These are phyloP conservation scores for Xerocomus nothofagi DNA, from an alignment of 1,284 basidiomycete genomes.

Conservation along the genomic window DNA sequence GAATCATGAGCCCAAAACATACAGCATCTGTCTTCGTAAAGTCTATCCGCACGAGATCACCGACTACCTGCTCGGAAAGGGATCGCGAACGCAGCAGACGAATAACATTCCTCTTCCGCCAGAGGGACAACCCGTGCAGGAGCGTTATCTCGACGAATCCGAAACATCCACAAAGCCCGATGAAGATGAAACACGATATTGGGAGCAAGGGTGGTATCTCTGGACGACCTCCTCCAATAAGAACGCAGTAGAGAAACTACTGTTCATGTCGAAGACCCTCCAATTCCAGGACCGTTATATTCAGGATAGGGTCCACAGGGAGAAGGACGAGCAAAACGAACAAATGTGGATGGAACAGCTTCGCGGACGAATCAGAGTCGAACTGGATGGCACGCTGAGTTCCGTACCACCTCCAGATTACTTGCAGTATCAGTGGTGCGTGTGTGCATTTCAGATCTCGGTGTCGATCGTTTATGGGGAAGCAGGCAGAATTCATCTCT, in stretches of 20 bases:
- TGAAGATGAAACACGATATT: slow-evolving; percentile 48
- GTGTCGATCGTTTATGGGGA: slow-evolving; percentile 5
- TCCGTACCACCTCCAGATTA: slow-evolving; percentile 22
- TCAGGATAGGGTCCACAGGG: slow-evolving; percentile 19
- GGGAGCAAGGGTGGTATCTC: slow-evolving; percentile 75
- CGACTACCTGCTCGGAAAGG: slow-evolving; percentile 45
- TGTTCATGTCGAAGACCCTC: slow-evolving; percentile 58
- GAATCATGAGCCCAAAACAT: slow-evolving; percentile 57
- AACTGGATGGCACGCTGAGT: slow-evolving; percentile 31
- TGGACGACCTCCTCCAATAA: slow-evolving; percentile 60
- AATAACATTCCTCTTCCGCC: slow-evolving; percentile 52
- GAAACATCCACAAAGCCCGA: slow-evolving; percentile 34
- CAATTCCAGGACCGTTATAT: slow-evolving; percentile 44
- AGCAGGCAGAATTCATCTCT: slow-evolving; percentile 34
- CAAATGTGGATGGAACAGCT: slow-evolving; percentile 25
- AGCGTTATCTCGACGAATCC: slow-evolving; percentile 29
- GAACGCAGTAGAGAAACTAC: slow-evolving; percentile 55
- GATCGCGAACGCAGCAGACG: slow-evolving; percentile 24
- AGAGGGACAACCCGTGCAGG: slow-evolving; percentile 53
- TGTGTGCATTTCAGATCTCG: not conserved
- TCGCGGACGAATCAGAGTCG: slow-evolving; percentile 27
- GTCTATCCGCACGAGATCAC: slow-evolving; percentile 72
- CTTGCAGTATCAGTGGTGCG: slow-evolving; percentile 28
- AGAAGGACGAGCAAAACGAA: slow-evolving; percentile 18
- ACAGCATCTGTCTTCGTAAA: slow-evolving; percentile 68